Base-by-base conservation (phyloP, 306 rosid species). In the Rosa chinensis region DNA sequence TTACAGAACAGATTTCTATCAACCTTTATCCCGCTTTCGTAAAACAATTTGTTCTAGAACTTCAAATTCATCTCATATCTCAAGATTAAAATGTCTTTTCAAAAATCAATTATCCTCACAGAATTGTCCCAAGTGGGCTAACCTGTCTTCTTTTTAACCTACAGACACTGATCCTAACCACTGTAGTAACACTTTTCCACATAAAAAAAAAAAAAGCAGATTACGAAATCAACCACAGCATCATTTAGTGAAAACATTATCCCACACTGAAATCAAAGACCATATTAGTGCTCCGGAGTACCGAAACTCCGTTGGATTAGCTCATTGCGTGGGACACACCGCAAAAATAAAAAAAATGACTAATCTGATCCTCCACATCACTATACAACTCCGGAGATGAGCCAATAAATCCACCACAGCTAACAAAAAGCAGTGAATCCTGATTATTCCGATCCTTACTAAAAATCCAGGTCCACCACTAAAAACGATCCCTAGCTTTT, bases 401-500 rank as follows among this genome's bases (percentile, higher is more conserved):
- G 37, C 40, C 32, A 45, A 21, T 20, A 21, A 5, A 43, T 45
- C 40, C 5, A 12, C 10, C 18, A 43, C 3, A 5, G 4, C 21
- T 52, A n/a, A 56, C 56, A 18, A 48, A 18, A 48, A 32, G 10
- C 12, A 70, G 23, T 1, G 32, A 50, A 72, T 50, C 28, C 37
- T 13, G 45, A 70, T 3, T 11, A 3, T 47, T 70, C 40, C 32
- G 25, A 49, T 48, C 39, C 62, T 49, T 10, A 18, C 43, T 7
- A 28, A 32, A 35, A 72, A 32, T 8, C 28, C 43, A 72, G 17
- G 76, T 16, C 32, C 76, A 28, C 76, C 78, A 42, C 70, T 37
- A 37, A 37, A 35, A 42, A 59, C 18, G 14, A 42, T 47, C 69
- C 39, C 52, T 6, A 42, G 21, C 42, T 8, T 42, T 23, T 59